Percentiles rank a stretch among this genome's conserved stretches.
These are phyloP conservation scores for Oleoguttula mirabilis DNA, from an alignment of 495 filamentous ascomycete species.

Conservation along the genomic window DNA sequence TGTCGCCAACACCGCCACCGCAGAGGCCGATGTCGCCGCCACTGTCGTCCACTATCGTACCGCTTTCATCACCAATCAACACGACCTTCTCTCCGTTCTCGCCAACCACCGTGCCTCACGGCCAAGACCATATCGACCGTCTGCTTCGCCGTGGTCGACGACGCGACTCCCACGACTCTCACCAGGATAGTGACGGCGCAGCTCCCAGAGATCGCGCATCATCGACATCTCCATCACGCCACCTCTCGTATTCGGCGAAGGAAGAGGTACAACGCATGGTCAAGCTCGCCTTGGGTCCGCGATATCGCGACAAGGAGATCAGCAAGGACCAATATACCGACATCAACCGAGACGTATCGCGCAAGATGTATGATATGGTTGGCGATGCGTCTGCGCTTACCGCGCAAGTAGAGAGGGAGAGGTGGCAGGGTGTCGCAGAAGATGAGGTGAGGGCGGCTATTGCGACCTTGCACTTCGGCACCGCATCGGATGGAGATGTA, in stretches of 20 bases:
- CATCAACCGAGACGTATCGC: slow-evolving; percentile 74
- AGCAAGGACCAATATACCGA: slow-evolving; percentile 74
- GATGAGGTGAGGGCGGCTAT: slow-evolving; percentile 64
- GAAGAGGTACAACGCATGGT: slow-evolving; percentile 74
- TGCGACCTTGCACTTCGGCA: too few species aligned
- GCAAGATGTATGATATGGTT: slow-evolving; percentile 73
- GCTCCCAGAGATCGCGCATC: slow-evolving; percentile 22
- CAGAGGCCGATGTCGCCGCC: slow-evolving; percentile 56
- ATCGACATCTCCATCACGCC: slow-evolving; percentile 25
- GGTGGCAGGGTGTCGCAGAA: slow-evolving; percentile 57
- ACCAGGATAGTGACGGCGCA: slow-evolving; percentile 12
- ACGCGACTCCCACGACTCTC: slow-evolving; percentile 2
- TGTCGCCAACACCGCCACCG: slow-evolving; percentile 62
- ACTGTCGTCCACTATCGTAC: slow-evolving; percentile 52
- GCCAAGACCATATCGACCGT: slow-evolving; percentile 1
- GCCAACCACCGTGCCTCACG: slow-evolving; percentile 37
- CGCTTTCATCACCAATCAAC: slow-evolving; percentile 26
- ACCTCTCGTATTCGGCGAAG: slow-evolving; percentile 60
- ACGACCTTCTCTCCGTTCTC: slow-evolving; percentile 51
- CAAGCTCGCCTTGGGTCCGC: slow-evolving; percentile 59
- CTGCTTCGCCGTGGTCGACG: slow-evolving; percentile 16
- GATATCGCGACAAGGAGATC: slow-evolving; percentile 55
- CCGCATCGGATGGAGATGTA: too few species aligned
- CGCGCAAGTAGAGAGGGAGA: slow-evolving; percentile 40
- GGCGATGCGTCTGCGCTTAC: slow-evolving; percentile 47